Percentiles rank a stretch among this genome's conserved stretches.
phyloP scores from a whole-genome alignment of 371 early-diverging fungal genomes.

The Neoconidiobolus thromboides region DNA sequence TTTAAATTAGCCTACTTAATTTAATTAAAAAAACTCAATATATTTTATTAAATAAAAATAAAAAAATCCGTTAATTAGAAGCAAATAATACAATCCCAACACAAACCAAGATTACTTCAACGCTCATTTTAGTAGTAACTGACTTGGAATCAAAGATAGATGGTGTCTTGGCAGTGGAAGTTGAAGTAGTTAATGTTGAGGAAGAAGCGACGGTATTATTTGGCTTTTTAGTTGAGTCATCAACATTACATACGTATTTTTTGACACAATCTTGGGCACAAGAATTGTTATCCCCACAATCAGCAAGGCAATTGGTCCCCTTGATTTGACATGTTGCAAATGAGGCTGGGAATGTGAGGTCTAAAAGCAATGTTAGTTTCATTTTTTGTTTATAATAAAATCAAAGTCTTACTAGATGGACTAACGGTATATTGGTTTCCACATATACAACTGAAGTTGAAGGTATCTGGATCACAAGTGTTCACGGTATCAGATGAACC shows the following conservation, averaged over 20 bases:
- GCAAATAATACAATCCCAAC: too few relatives aligned
- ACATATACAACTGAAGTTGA: background rate
- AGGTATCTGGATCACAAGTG: background rate
- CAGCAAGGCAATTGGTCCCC: background rate
- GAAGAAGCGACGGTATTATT: too few relatives aligned
- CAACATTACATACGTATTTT: background rate
- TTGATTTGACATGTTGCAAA: constrained; percentile 1
- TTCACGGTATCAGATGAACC: background rate
- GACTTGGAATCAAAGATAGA: too few relatives aligned
- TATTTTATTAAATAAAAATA: too few relatives aligned
- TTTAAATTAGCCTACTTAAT: too few relatives aligned
- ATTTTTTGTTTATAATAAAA: too few relatives aligned
- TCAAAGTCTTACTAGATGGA: background rate
- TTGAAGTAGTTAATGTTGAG: too few relatives aligned
- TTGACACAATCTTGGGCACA: constrained; percentile 1
- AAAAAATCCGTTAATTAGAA: too few relatives aligned
- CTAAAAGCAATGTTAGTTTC: background rate
- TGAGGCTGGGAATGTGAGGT: constrained; percentile 1
- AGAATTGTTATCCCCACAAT: background rate
- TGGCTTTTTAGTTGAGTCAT: background rate
- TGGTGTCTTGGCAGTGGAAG: too few relatives aligned
- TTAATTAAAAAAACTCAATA: too few relatives aligned
- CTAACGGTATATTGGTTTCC: background rate
- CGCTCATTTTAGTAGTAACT: too few relatives aligned
- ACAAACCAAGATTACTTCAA: too few relatives aligned